Evolutionary conservation across 108 stramenopile genomes (phyloP), one percentile per base, ranked within the genome.

Genomic region (Nitzschia sp.): DNA sequence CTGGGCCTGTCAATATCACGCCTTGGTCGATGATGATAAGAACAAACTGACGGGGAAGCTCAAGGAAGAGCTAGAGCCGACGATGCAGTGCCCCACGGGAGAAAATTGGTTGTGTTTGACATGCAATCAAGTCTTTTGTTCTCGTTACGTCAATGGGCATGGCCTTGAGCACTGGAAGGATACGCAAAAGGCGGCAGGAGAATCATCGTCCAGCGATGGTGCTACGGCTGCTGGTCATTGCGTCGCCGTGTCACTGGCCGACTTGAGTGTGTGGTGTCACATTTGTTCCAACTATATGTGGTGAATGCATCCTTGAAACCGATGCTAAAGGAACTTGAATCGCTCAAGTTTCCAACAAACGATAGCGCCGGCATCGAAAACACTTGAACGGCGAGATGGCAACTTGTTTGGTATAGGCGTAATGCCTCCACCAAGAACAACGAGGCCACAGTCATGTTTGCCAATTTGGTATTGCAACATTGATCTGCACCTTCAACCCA

Each of bases 201-300:
- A 70, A 54, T 0, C 71, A 51, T 34, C 49, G 29, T 62, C 64
- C 23, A 8, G 9, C 4, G 56, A 30, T 15, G 18, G 27, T 18
- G 26, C 26, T 17, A 26, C 25, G 9, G 29, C 56, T 28, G 63
- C 57, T 30, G 76, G 76, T 4, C 88, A 93, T 72, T 88, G 88
- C 51, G 65, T 90, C 23, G 84, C 79, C 24, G 79, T 80, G 2
- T 83, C 86, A 51, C 59, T 93, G 59, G 75, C 84, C 2, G 92
- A 93, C 76, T 68, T 93, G 56, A 85, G 83, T 17, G 87, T 93
- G 1, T 93, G 91, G 91, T 93, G 91, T 67, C 81, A 93, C 68
- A 71, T 69, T 18, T 93, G 91, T 54, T 51, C 65, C 19, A 71
- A 85, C 8, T 93, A 93, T n/a, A n/a, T 60, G 36, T 93, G 0